These are phyloP conservation scores for Podosphaera leucotricha DNA, from an alignment of 2,329 filamentous ascomycete genomes.

Conservation along the genomic window DNA sequence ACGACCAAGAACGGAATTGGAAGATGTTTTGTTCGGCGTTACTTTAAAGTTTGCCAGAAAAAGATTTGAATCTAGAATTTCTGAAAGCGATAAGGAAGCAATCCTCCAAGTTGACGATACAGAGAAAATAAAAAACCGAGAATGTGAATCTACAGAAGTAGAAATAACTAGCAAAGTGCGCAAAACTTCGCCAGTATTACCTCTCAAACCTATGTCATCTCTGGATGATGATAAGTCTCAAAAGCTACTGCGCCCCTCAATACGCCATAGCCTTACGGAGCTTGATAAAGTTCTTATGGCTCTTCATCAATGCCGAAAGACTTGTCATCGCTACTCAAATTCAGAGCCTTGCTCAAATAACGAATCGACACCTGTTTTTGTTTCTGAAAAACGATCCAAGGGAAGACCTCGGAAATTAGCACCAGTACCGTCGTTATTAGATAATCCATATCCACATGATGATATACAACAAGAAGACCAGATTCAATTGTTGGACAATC, in stretches of 20 bases:
- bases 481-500: background rate
- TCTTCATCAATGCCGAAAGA: slow-evolving; percentile 42
- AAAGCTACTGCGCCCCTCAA: slow-evolving; percentile 38
- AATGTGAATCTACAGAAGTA: background rate
- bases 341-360: slow-evolving; percentile 7
- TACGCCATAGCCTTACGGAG: slow-evolving; percentile 44
- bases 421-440: too few relatives aligned
- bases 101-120: slow-evolving; percentile 7
- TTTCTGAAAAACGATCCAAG: background rate
- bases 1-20: slow-evolving; percentile 35
- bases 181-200: slow-evolving; percentile 1
- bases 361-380: slow-evolving; percentile 1
- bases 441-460: too few relatives aligned
- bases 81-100: background rate
- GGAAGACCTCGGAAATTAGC: slow-evolving; percentile 11
- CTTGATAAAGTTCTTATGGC: slow-evolving; percentile 46
- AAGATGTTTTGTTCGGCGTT: slow-evolving; percentile 44
- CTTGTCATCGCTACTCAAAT: slow-evolving; percentile 19
- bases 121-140: background rate
- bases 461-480: background rate
- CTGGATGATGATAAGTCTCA: slow-evolving; percentile 48
- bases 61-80: slow-evolving; percentile 25
- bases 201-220: slow-evolving; percentile 27
- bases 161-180: background rate
- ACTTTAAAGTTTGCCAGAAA: slow-evolving; percentile 46